Evolutionary conservation across 179 eudicot genomes (phyloP).

Genomic region (Amaranthus tricolor): DNA sequence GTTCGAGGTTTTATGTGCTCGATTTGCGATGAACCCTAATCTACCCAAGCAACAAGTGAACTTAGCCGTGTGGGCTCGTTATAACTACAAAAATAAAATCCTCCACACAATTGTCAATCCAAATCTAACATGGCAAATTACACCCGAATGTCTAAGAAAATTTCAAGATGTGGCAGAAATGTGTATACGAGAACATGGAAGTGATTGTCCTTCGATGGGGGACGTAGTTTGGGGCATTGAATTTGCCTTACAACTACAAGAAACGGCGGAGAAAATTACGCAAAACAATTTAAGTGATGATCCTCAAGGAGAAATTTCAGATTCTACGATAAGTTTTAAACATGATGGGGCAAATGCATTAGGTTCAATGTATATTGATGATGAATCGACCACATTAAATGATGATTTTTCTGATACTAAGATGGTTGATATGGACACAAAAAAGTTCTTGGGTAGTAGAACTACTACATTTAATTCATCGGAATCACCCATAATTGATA

Average conservation of each 20-base stretch:
- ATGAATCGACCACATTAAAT: too few species aligned
- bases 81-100: too few species aligned
- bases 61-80: too few species aligned
- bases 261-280: slow-evolving; percentile 21
- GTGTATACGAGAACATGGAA: slow-evolving; percentile 25
- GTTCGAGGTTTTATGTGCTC: too few species aligned
- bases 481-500: background rate
- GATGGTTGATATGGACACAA: background rate
- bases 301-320: background rate
- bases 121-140: slow-evolving; percentile 29
- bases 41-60: too few species aligned
- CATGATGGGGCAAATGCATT: too few species aligned
- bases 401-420: too few species aligned
- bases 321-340: background rate
- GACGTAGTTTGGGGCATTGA: slow-evolving; percentile 42
- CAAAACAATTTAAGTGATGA: too few species aligned
- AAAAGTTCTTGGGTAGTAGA: background rate
- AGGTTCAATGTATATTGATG: too few species aligned
- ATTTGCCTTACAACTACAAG: slow-evolving; percentile 33
- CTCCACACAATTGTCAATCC: too few species aligned
- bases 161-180: slow-evolving; percentile 33
- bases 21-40: too few species aligned
- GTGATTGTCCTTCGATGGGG: slow-evolving; percentile 38
- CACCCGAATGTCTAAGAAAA: slow-evolving; percentile 37
- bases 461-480: background rate